Base-by-base conservation (phyloP, 179 eudicot genomes). In the Amaranthus tricolor region DNA sequence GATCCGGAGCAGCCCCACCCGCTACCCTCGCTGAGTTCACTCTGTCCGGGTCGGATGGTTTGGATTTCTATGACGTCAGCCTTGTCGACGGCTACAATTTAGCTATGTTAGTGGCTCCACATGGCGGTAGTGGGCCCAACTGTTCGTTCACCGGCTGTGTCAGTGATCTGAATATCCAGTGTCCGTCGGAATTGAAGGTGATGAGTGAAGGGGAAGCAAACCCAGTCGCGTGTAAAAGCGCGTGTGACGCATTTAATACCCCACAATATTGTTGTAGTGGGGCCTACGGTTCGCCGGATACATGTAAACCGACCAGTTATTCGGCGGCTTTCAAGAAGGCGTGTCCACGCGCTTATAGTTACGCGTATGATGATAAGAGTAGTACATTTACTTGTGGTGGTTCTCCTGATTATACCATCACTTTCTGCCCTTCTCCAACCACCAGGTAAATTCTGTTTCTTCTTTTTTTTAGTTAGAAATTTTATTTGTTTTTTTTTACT, bases 21-120 rank as follows among this genome's bases (percentile, higher is more conserved):
- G 97, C 94, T 10, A 88, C 97, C 4, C 88, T 94, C 3, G 97
- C 94, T 0, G 97, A 92, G 73, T 92, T 94, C 88, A 94, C 90
- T 0, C 86, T 94, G 5, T 75, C 83, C 71, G 97, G 98, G 8
- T 59, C 72, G 19, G 82, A 81, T 20, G 92, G 90, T 8, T 73
- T 82, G 82, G 97, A 92, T 50, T 94, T 92, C 83, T 94, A 72
- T 59, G 98, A 94, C 62, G 96, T 94, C 17, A 92, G 97, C 81
- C 84, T 94, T 6, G 97, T 92, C 8, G 96, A 92, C 74, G 98
- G 98, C 21, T 94, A 90, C 80, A 94, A 94, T 64, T 84, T 92
- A 6, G 89, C 97, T 17, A 86, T 94, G 96, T 73, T 89, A 63
- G 95, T 95, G 57, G 82, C 72, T 0, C 96, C 99, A 0, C 81